Evolutionary conservation across 2,329 filamentous ascomycete genomes (phyloP).

Genomic region (Aspergillus puulaauensis): DNA sequence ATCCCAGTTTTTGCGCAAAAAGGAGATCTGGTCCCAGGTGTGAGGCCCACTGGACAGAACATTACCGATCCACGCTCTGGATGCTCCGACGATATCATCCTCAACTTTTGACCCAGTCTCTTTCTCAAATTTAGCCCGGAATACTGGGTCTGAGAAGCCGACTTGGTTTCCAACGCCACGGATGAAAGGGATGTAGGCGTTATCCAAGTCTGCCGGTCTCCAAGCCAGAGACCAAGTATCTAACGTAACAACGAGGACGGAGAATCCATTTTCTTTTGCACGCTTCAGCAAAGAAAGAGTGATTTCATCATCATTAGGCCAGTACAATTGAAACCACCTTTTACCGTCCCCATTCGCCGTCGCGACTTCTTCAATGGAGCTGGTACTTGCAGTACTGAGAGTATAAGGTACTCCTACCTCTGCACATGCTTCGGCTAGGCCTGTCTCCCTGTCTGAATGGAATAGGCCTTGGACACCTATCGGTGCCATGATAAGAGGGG

Average conservation of each 20-base stretch:
- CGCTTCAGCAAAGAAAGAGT: slow-evolving; percentile 63
- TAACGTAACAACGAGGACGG: slow-evolving; percentile 68
- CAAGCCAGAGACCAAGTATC: slow-evolving; percentile 70
- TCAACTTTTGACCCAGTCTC: slow-evolving; percentile 47
- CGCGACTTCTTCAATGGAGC: slow-evolving; percentile 67
- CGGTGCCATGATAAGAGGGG: slow-evolving; percentile 64
- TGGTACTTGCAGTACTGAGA: slow-evolving; percentile 64
- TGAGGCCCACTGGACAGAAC: slow-evolving; percentile 55
- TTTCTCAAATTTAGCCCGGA: slow-evolving; percentile 57
- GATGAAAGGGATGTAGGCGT: slow-evolving; percentile 55
- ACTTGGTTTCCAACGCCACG: slow-evolving; percentile 59
- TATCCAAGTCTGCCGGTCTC: slow-evolving; percentile 66
- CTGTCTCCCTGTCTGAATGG: slow-evolving; percentile 64
- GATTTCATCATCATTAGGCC: slow-evolving; percentile 65
- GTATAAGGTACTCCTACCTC: slow-evolving; percentile 65
- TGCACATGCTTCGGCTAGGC: slow-evolving; percentile 62
- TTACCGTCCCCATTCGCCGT: slow-evolving; percentile 56
- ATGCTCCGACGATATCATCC: slow-evolving; percentile 52
- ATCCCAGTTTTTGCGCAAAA: slow-evolving; percentile 60
- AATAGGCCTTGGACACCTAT: slow-evolving; percentile 69
- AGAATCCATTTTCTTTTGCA: slow-evolving; percentile 62
- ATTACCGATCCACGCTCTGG: slow-evolving; percentile 52
- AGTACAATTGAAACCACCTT: slow-evolving; percentile 75
- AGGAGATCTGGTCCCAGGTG: slow-evolving; percentile 62
- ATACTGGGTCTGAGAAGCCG: slow-evolving; percentile 68